Base-by-base conservation (phyloP, 257 asterid genomes). In the Orobanche coerulescens region DNA sequence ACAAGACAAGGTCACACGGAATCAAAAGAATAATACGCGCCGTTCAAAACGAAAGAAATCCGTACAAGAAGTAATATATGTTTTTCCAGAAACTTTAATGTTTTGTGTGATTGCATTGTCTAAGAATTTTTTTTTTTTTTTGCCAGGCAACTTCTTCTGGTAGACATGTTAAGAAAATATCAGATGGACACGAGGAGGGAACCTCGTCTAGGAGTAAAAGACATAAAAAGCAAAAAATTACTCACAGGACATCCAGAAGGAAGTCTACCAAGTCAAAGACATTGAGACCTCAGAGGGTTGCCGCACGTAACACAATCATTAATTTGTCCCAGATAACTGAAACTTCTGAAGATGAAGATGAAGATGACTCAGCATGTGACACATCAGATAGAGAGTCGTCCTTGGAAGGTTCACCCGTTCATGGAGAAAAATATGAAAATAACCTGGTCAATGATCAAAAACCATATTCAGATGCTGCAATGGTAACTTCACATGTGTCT, bases 21-120 rank as follows among this genome's bases (percentile, higher is more conserved):
- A 68, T 66, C 76, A 67, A 31, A 83, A 70, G 70, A 93, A 90
- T 52, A 56, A 72, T 62, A 79, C 39, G 64, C 92, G 83, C 60
- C 86, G 94, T 50, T 86, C 96, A 54, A 88, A 82, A 72, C 69
- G 88, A 75, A 92, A 78, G 76, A 92, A 79, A 77, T 62, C 83
- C 55, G 53, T 62, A 30, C 60, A 70, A 57, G 98, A 84, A 68
- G 98, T 91, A 82, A 87, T 91, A 10, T 47, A 55, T 40, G 44
- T 53, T 62, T 60, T 52, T 71, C 56, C 56, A 44, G 28, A 59
- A 61, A 52, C 22, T 40, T 43, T 61, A 63, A 25, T 64, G 37
- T 43, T 31, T 33, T 49, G 26, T 64, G 33, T 53, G 61, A 54
- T 70, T 67, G 62, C 53, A 67, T 71, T 69, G 54, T 63, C 75